phyloP scores from a whole-genome alignment of 176 grass and related monocot genomes.

The Carex pumila region DNA sequence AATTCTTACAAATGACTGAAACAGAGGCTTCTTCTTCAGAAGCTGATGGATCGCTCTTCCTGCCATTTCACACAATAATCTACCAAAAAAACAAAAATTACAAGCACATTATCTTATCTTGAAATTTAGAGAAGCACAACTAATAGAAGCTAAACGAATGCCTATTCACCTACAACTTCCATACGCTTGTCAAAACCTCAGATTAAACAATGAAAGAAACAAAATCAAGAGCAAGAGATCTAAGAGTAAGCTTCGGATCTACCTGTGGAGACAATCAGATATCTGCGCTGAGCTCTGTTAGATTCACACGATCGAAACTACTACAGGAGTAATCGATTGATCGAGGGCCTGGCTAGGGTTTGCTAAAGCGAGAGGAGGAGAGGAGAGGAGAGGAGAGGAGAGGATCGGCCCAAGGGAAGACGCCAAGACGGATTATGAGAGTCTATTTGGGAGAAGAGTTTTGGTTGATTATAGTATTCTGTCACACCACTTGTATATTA shows the following conservation, averaged over 20 bases:
- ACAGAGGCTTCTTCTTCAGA: constrained; percentile 52
- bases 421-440: background rate
- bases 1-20: constrained; percentile 60
- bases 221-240: constrained; percentile 17
- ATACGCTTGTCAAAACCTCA: background rate
- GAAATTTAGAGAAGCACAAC: background rate
- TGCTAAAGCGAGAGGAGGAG: background rate
- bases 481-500: background rate
- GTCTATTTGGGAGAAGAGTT: constrained; percentile 1
- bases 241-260: background rate
- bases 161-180: background rate
- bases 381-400: background rate
- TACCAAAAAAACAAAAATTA: background rate
- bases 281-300: background rate
- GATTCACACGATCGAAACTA: background rate
- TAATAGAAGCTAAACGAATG: background rate
- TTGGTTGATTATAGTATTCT: background rate
- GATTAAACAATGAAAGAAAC: background rate
- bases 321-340: background rate
- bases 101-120: background rate
- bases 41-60: constrained; percentile 55
- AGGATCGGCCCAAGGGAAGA: background rate
- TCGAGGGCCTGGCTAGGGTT: background rate
- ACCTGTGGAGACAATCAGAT: background rate
- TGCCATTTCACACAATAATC: constrained; percentile 36